phyloP scores from a whole-genome alignment of 192 early-diverging fungal genomes.

The Ambispora gerdemannii region DNA sequence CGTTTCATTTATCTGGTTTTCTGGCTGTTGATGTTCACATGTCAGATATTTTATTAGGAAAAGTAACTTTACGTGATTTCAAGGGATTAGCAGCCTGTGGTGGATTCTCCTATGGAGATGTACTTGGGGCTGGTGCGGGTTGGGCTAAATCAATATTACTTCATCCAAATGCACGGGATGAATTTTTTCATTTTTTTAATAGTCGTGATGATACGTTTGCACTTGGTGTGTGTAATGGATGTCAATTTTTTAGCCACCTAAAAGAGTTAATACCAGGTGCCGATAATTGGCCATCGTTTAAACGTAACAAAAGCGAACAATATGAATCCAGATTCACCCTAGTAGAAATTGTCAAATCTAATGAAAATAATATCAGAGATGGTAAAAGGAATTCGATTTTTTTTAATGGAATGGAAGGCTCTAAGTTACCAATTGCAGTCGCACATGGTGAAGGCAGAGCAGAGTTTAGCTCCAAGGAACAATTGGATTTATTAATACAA shows the following conservation, averaged over 20 bases:
- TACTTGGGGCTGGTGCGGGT: constrained; percentile 95
- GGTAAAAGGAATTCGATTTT: constrained; percentile 61
- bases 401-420: constrained; percentile 87
- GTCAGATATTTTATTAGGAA: constrained; percentile 81
- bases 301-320: constrained; percentile 88
- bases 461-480: constrained; percentile 55
- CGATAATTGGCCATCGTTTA: constrained; percentile 87
- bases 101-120: constrained; percentile 99
- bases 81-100: constrained; percentile 91
- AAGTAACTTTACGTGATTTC: constrained; percentile 66
- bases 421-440: constrained; percentile 87
- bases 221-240: constrained; percentile 98
- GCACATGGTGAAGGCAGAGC: constrained; percentile 98
- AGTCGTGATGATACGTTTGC: constrained; percentile 85
- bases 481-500: constrained; percentile 42
- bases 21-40: constrained; percentile 96
- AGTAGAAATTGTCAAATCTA: constrained; percentile 58
- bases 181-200: constrained; percentile 82
- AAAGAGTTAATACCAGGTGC: constrained; percentile 84
- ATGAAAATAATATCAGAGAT: neutral
- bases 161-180: constrained; percentile 60
- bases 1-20: constrained; percentile 94
- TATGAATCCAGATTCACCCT: constrained; percentile 91
- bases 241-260: constrained; percentile 92
- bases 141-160: constrained; percentile 94